Evolutionary conservation across 2,329 filamentous ascomycete genomes (phyloP).

Genomic region (Phoma sp.): DNA sequence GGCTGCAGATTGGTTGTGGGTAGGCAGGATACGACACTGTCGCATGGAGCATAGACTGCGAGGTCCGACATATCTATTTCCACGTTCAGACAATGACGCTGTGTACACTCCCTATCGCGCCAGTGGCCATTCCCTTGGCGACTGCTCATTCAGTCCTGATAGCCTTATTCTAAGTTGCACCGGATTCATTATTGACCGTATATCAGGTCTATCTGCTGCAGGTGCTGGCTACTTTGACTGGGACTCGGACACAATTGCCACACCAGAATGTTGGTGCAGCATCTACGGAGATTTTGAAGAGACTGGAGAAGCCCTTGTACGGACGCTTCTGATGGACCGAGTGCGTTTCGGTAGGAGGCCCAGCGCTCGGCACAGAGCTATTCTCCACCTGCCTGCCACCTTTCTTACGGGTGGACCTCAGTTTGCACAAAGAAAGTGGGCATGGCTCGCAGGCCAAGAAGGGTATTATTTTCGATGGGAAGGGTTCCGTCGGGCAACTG

Average conservation of each 20-base stretch:
- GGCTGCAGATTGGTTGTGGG: conserved; percentile 11
- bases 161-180: conserved; percentile 2
- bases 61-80: conserved; percentile 2
- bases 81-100: not conserved
- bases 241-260: not conserved
- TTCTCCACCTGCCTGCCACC: conserved; percentile 7
- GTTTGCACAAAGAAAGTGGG: conserved; percentile 7
- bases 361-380: not conserved
- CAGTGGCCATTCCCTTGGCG: not conserved
- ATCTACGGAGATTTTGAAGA: conserved; percentile 5
- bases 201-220: conserved; percentile 7
- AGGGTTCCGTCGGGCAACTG: not conserved
- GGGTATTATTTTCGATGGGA: conserved; percentile 17
- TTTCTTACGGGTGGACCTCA: conserved; percentile 1
- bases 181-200: conserved; percentile 8
- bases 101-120: not conserved
- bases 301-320: not conserved
- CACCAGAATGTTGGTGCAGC: not conserved
- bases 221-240: conserved; percentile 3
- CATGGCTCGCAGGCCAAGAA: not conserved
- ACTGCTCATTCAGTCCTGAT: not conserved
- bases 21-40: not conserved
- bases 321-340: conserved; percentile 3
- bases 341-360: not conserved
- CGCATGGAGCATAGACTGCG: not conserved